These are phyloP conservation scores for Solanum hybrid DNA, from an alignment of 305 asterid genomes.

Conservation along the genomic window DNA sequence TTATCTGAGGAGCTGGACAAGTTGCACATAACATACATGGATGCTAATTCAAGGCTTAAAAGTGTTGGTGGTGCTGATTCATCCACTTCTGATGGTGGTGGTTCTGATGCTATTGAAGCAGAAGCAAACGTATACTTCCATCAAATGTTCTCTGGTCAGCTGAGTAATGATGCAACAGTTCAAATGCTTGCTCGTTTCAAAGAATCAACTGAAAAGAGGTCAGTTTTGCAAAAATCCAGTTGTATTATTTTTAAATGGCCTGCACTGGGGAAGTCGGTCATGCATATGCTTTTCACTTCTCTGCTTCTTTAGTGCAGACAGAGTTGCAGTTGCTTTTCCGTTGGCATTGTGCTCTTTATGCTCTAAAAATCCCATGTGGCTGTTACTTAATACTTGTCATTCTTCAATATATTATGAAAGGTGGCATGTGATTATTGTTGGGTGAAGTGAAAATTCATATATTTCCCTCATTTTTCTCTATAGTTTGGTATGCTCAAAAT, in stretches of 20 bases:
- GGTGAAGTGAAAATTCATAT: not conserved
- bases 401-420: not conserved
- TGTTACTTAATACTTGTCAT: not conserved
- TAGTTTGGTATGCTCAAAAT: not conserved
- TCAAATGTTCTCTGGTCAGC: slow-evolving; percentile 80
- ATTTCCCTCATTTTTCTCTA: not conserved
- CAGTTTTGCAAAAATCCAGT: not conserved
- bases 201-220: slow-evolving; percentile 86
- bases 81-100: slow-evolving; percentile 42
- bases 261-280: not conserved
- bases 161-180: slow-evolving; percentile 60
- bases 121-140: slow-evolving; percentile 84
- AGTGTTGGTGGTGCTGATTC: slow-evolving; percentile 49
- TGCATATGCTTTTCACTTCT: not conserved
- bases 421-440: not conserved
- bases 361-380: not conserved
- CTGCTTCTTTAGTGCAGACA: not conserved
- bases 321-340: not conserved
- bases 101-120: slow-evolving; percentile 65
- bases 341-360: not conserved
- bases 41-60: slow-evolving; percentile 41
- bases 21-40: slow-evolving; percentile 50
- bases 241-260: not conserved
- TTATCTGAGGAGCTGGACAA: slow-evolving; percentile 69
- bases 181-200: slow-evolving; percentile 82